Conservation (phyloP, 2,329 filamentous ascomycete species). For the Trichoderma sp. region DNA sequence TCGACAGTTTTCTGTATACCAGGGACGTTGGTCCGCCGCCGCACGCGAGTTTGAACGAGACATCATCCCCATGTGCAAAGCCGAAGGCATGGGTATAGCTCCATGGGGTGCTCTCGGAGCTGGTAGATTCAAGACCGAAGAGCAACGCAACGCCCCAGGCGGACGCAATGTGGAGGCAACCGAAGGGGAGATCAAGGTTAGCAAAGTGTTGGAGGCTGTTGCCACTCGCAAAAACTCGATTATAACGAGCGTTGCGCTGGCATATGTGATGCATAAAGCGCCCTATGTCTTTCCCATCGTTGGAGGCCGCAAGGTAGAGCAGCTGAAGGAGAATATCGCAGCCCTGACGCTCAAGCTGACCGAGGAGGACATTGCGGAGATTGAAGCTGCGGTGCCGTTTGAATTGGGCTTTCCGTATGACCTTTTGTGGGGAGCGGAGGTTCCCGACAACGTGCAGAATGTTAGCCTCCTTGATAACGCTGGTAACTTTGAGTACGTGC, state of each 20-base stretch:
- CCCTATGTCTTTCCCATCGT: constrained; percentile 73
- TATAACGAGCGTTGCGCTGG: constrained; percentile 57
- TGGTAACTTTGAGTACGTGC: not conserved
- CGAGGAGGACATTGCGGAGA: constrained; percentile 61
- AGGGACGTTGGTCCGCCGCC: constrained; percentile 42
- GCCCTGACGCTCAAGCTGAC: constrained; percentile 60
- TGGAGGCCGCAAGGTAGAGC: constrained; percentile 66
- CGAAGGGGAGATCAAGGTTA: constrained; percentile 53
- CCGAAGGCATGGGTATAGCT: constrained; percentile 50
- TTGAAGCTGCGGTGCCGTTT: constrained; percentile 46
- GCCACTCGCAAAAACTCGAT: constrained; percentile 42
- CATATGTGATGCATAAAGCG: constrained; percentile 71
- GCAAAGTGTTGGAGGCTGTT: constrained; percentile 49
- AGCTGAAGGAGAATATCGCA: constrained; percentile 68
- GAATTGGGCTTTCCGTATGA: not conserved
- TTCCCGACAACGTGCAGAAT: not conserved
- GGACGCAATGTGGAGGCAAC: constrained; percentile 43
- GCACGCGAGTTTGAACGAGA: constrained; percentile 42
- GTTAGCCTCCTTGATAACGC: not conserved
- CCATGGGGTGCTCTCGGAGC: constrained; percentile 59
- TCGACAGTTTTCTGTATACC: constrained; percentile 59
- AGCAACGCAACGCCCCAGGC: constrained; percentile 34
- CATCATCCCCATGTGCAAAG: constrained; percentile 44
- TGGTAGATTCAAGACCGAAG: constrained; percentile 45
- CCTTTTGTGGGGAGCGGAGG: not conserved